A percentile compares a stretch with the other conserved stretches of the same genome.
phyloP scores from a whole-genome alignment of 1,139 yeast genomes.

The Geotrichum carabidarum region DNA sequence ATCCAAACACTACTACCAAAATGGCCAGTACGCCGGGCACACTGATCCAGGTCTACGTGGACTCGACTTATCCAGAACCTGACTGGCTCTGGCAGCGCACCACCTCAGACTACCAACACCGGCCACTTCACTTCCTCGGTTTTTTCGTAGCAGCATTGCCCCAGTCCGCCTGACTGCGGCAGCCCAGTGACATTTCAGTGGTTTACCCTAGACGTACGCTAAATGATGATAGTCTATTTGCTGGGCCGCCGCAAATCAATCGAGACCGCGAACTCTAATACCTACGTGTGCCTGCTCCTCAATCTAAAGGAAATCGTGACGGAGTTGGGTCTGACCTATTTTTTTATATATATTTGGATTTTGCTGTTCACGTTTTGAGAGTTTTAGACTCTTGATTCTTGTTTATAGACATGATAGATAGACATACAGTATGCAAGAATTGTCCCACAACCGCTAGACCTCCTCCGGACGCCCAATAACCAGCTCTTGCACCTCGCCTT shows the following conservation, averaged over 20 bases:
- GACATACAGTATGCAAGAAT: too few species aligned
- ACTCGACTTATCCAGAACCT: slow-evolving; percentile 68
- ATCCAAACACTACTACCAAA: slow-evolving; percentile 12
- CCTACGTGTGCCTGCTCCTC: slow-evolving; percentile 15
- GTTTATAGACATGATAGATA: neutral
- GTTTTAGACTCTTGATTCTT: neutral
- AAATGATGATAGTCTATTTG: slow-evolving; percentile 89
- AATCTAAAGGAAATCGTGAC: slow-evolving; percentile 16
- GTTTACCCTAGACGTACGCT: slow-evolving; percentile 79
- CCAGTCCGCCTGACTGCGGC: slow-evolving; percentile 32
- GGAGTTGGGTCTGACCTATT: too few species aligned
- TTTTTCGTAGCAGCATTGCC: slow-evolving; percentile 63
- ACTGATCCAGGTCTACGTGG: slow-evolving; percentile 81
- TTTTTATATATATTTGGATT: neutral
- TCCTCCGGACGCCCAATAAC: slow-evolving; percentile 3
- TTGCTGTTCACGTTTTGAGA: neutral
- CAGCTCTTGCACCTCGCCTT: slow-evolving; percentile 3
- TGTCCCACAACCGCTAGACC: neutral
- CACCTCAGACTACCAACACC: slow-evolving; percentile 55
- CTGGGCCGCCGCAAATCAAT: slow-evolving; percentile 87
- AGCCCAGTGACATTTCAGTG: slow-evolving; percentile 54
- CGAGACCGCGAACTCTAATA: slow-evolving; percentile 61
- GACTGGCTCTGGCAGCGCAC: slow-evolving; percentile 38
- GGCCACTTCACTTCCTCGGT: slow-evolving; percentile 89
- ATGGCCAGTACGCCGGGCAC: slow-evolving; percentile 63